Evolutionary conservation across 768 basidiomycete genomes (phyloP).

Genomic region (Hypsizygus marmoreus): DNA sequence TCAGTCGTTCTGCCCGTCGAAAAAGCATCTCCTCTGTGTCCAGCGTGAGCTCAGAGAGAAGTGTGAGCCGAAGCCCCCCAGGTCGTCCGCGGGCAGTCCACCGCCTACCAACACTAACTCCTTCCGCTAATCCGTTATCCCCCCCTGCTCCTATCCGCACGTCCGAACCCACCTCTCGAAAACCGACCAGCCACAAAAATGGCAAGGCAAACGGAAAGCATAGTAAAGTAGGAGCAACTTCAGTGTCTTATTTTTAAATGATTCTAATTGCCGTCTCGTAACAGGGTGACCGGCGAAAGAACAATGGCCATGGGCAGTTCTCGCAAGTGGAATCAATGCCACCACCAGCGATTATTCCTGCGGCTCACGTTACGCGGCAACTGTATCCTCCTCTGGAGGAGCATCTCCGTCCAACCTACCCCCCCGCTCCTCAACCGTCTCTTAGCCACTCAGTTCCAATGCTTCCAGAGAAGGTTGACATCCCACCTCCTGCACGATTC

Average conservation of each 20-base stretch:
- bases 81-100: constrained; percentile 59
- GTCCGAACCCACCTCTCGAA: constrained; percentile 16
- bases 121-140: constrained; percentile 38
- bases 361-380: constrained; percentile 14
- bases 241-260: background rate
- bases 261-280: background rate
- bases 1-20: constrained; percentile 32
- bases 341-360: constrained; percentile 27
- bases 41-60: constrained; percentile 57
- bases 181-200: constrained; percentile 31
- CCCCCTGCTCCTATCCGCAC: constrained; percentile 15
- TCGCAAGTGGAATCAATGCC: constrained; percentile 28
- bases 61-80: constrained; percentile 56
- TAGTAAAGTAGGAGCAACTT: constrained; percentile 22
- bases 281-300: constrained; percentile 19
- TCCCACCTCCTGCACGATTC: constrained; percentile 19
- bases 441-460: constrained; percentile 1
- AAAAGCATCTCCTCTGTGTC: constrained; percentile 58
- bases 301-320: constrained; percentile 7
- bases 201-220: constrained; percentile 44
- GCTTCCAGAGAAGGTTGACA: constrained; percentile 14
- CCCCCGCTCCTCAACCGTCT: background rate
- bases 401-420: constrained; percentile 5
- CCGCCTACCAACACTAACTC: constrained; percentile 51
- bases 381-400: constrained; percentile 10